A percentile compares a stretch with the other conserved stretches of the same genome.
Evolutionary conservation across 441 rosid genomes (phyloP).

Genomic region (Aleurites moluccanus): DNA sequence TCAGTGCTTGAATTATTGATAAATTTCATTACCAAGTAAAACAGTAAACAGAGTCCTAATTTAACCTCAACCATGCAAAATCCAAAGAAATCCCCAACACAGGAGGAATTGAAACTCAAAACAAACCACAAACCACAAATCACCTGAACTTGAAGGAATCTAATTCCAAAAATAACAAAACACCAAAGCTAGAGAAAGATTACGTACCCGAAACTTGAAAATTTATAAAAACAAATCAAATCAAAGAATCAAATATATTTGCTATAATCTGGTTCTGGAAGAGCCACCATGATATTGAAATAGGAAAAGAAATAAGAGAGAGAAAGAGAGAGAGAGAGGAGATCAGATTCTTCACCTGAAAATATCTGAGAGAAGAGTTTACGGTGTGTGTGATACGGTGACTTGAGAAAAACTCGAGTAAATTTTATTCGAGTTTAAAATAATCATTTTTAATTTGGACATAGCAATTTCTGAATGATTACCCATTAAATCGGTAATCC

Average conservation of each 20-base stretch:
- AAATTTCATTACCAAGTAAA: not conserved
- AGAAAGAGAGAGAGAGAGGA: not conserved
- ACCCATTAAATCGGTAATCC: too few species aligned
- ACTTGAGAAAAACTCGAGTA: too few species aligned
- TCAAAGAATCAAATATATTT: not conserved
- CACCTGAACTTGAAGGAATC: not conserved
- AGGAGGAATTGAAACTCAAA: not conserved
- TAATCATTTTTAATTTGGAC: too few species aligned
- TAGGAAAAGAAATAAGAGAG: not conserved
- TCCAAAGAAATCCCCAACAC: not conserved
- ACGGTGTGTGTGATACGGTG: too few species aligned
- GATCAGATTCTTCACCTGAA: not conserved
- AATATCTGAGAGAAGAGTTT: too few species aligned
- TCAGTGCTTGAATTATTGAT: not conserved
- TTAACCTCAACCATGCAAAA: not conserved
- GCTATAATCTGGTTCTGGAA: not conserved
- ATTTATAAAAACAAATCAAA: not conserved
- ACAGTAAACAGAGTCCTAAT: not conserved
- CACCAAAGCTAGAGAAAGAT: not conserved
- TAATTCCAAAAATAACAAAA: not conserved
- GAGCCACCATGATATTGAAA: not conserved
- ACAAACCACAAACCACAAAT: not conserved
- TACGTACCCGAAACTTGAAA: not conserved
- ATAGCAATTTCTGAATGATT: too few species aligned
- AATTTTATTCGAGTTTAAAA: too few species aligned